Base-by-base conservation (phyloP, 106 monocot genomes). In the Alisma plantagoaquatica region DNA sequence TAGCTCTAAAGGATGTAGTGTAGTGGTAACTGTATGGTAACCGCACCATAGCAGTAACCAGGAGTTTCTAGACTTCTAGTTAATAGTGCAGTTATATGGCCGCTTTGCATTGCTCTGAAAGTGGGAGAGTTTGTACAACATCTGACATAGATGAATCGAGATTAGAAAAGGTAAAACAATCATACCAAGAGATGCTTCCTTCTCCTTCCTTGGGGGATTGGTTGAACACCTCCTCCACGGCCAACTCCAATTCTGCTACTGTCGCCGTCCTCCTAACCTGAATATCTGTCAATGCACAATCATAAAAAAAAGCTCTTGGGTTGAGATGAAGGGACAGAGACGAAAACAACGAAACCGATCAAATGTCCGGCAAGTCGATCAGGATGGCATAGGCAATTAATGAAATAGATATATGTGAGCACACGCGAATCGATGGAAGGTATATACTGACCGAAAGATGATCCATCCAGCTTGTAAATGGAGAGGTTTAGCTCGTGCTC, bases 141-240 rank as follows among this genome's bases (percentile, higher is more conserved):
- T n/a, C n/a, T n/a, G n/a, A n/a, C n/a, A n/a, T n/a, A n/a, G n/a
- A n/a, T n/a, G n/a, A n/a, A n/a, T n/a, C n/a, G n/a, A n/a, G n/a
- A n/a, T n/a, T n/a, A n/a, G n/a, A n/a, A n/a, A n/a, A n/a, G n/a
- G n/a, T n/a, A n/a, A n/a, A n/a, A n/a, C n/a, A n/a, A n/a, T n/a
- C n/a, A n/a, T n/a, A 68, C 58, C 68, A 75, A 44, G 74, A 75
- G 17, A 75, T 57, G 9, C 35, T 16, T 23, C 42, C 35, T 22
- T 29, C 32, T 1, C 29, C 55, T 28, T 49, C 56, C 20, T 68
- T 48, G 0, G 57, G 41, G 0, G 41, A 32, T 6, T 41, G 33
- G 14, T 24, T 41, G 46, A 69, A 70, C 4, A 75, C 53, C 18
- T 59, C 64, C 49, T 75, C 75, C 29, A 75, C 75, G 3, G 69